Base-by-base conservation (phyloP, 768 basidiomycete species). In the Roridomyces roridus region DNA sequence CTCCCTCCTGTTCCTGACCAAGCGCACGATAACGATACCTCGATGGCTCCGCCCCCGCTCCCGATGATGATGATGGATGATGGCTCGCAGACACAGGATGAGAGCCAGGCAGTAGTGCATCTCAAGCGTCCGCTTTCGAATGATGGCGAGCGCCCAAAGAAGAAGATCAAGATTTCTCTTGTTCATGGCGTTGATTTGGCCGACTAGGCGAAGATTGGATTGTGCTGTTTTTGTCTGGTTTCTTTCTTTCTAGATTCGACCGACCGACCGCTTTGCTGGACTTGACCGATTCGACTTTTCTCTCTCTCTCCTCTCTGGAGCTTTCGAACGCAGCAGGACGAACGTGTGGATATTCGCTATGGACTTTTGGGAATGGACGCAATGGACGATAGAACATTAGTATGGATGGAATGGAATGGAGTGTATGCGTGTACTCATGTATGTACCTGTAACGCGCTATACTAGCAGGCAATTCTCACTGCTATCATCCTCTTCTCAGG, bases 151-250 rank as follows among this genome's bases (percentile, higher is more conserved):
- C 68, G 73, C 46, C 72, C 73, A 11, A 68, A 60, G 62, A 92
- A 91, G 76, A 89, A 82, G 66, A 64, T 85, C 57, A 93, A 92
- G 73, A 82, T 92, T 45, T 93, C 90, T 15, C 72, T 92, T 36
- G 83, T 84, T 36, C 70, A 78, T 53, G 85, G 81, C 45, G 82
- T 93, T 59, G 89, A 92, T 72, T 82, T 92, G 5, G 89, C 88
- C 28, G 90, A 92, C 70, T 92, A 72, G 63, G 52, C 28, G 37
- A 48, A 23, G 41, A 21, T 26, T 49, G 4, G 11, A 40, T 49
- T 6, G 51, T 52, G 14, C 51, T 48, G 41, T 23, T n/a, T 18
- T 10, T 40, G 18, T n/a, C 39, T n/a, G n/a, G n/a, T n/a, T 18
- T 40, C 5, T 23, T 40, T 40, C 11, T 40, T 10, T n/a, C 39